phyloP scores from a whole-genome alignment of 495 filamentous ascomycete genomes.

The Aspergillus kassunensis region DNA sequence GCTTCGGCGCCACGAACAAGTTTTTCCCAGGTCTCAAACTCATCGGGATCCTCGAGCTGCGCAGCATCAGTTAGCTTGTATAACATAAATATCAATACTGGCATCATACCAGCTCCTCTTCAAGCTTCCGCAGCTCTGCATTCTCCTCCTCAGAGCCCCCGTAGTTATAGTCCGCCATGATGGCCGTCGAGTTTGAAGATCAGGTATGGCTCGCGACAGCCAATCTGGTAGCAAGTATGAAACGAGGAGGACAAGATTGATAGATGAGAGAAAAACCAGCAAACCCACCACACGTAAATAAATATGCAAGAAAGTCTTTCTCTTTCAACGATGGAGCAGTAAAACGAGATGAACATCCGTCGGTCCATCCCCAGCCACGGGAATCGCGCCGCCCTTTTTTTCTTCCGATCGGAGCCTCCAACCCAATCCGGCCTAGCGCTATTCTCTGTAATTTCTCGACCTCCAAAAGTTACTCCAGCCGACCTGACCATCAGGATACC shows the following conservation, averaged over 20 bases:
- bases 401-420: constrained; percentile 12
- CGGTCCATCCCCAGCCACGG: constrained; percentile 3
- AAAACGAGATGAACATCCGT: not conserved
- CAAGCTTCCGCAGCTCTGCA: constrained; percentile 74
- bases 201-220: not conserved
- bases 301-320: too few species aligned
- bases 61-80: constrained; percentile 5
- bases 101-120: constrained; percentile 64
- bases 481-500: too few species aligned
- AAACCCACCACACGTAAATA: too few species aligned
- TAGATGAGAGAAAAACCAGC: not conserved
- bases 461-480: not conserved
- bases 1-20: constrained; percentile 76
- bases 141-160: constrained; percentile 82
- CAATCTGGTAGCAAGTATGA: not conserved
- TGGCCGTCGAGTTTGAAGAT: constrained; percentile 7
- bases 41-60: constrained; percentile 73
- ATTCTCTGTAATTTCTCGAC: constrained; percentile 14
- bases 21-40: constrained; percentile 94
- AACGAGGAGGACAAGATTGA: too few species aligned
- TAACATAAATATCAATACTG: not conserved
- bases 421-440: constrained; percentile 21
- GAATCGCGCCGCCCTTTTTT: constrained; percentile 14
- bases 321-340: not conserved
- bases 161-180: constrained; percentile 60